Percentiles rank a stretch among this genome's conserved stretches.
These are phyloP conservation scores for Globisporangium rhizosaccharum DNA, from an alignment of 352 stramenopile genomes.

Conservation along the genomic window DNA sequence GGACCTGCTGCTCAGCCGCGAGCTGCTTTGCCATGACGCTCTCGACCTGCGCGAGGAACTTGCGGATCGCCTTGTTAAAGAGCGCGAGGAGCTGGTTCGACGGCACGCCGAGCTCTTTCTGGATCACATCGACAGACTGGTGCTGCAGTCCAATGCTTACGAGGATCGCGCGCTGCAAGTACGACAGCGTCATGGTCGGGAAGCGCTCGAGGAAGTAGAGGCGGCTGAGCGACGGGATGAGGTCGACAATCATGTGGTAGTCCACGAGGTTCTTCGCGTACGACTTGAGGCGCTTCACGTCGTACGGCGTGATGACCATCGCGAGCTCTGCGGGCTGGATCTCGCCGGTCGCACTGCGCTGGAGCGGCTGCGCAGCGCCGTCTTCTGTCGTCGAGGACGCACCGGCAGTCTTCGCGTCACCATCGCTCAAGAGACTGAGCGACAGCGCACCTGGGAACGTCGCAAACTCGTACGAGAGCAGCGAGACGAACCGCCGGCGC, in stretches of 20 bases:
- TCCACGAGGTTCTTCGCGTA: constrained; percentile 99
- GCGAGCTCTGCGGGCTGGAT: constrained; percentile 85
- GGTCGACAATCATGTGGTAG: constrained; percentile 99
- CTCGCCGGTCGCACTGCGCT: constrained; percentile 67
- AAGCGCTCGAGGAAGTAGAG: constrained; percentile 96
- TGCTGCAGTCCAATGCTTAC: constrained; percentile 93
- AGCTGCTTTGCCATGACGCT: constrained; percentile 75
- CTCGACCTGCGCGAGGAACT: constrained; percentile 84
- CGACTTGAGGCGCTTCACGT: constrained; percentile 96
- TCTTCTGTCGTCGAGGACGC: constrained; percentile 16
- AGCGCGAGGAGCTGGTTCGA: constrained; percentile 96
- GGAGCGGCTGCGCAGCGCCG: constrained; percentile 17
- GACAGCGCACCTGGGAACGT: constrained; percentile 88
- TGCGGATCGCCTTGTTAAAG: constrained; percentile 96
- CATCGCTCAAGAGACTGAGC: constrained; percentile 87
- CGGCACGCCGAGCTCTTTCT: constrained; percentile 91
- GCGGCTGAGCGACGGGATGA: constrained; percentile 92
- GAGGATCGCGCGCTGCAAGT: constrained; percentile 94
- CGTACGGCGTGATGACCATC: constrained; percentile 94
- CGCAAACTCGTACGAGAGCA: constrained; percentile 93
- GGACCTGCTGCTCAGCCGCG: constrained; percentile 73
- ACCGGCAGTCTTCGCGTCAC: constrained; percentile 3
- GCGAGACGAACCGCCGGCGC: constrained; percentile 89
- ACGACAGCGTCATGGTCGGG: constrained; percentile 90
- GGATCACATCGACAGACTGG: constrained; percentile 92